Percentiles rank a stretch among this genome's conserved stretches.
Conservation (phyloP, 805 yeast species). For the Starmerella vitae region DNA sequence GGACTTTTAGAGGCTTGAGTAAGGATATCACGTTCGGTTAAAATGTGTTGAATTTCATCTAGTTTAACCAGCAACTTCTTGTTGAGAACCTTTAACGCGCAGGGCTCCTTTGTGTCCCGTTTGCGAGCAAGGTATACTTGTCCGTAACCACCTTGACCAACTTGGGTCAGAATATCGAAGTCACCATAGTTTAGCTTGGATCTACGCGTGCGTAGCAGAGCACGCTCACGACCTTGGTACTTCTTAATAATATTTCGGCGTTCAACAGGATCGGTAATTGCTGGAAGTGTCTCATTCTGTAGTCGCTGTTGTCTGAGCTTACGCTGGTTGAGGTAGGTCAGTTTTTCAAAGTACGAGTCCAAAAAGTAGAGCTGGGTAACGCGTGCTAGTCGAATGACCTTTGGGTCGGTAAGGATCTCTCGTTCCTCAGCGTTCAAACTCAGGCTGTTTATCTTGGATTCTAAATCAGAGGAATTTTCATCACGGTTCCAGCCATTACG, state of each 20-base stretch:
- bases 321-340: conserved; percentile 80
- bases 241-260: conserved; percentile 55
- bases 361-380: conserved; percentile 89
- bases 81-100: conserved; percentile 85
- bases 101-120: conserved; percentile 84
- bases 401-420: conserved; percentile 48
- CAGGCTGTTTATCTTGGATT: conserved; percentile 7
- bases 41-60: conserved; percentile 89
- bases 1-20: conserved; percentile 83
- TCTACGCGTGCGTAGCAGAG: conserved; percentile 73
- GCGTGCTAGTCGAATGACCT: conserved; percentile 72
- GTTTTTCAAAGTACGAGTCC: conserved; percentile 91
- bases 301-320: conserved; percentile 69
- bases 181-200: conserved; percentile 88
- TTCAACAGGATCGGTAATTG: conserved; percentile 27
- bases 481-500: conserved; percentile 5
- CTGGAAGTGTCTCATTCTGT: conserved; percentile 34
- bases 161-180: conserved; percentile 92
- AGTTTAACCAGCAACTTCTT: conserved; percentile 73
- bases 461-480: conserved; percentile 7
- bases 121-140: conserved; percentile 94
- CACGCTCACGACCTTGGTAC: conserved; percentile 73
- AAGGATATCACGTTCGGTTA: conserved; percentile 90
- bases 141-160: conserved; percentile 99
- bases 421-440: conserved; percentile 19